Conservation (phyloP, 164 flowering plant genomes). For the Akebia trifoliata region DNA sequence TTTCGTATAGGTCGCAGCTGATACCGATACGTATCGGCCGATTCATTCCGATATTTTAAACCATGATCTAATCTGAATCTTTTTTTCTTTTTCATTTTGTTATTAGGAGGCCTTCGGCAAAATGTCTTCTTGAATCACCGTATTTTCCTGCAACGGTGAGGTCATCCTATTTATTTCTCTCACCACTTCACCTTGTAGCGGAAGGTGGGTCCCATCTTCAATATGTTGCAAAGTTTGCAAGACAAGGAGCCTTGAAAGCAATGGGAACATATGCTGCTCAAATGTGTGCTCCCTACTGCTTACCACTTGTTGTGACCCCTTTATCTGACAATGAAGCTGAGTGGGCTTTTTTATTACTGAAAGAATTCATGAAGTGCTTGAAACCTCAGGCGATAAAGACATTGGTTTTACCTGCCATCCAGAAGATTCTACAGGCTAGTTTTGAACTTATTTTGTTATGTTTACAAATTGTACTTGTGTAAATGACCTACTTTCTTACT, state of each 20-base stretch:
- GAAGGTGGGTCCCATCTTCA: slow-evolving; percentile 58
- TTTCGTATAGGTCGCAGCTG: no score
- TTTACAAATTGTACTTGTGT: background rate
- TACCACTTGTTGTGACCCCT: slow-evolving; percentile 48
- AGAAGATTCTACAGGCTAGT: slow-evolving; percentile 91
- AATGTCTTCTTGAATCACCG: slow-evolving; percentile 81
- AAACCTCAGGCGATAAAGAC: slow-evolving; percentile 56
- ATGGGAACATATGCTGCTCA: slow-evolving; percentile 91
- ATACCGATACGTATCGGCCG: no score
- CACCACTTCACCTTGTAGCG: slow-evolving; percentile 77
- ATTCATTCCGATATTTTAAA: no score
- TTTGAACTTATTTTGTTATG: slow-evolving; percentile 15
- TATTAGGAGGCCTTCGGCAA: slow-evolving; percentile 87
- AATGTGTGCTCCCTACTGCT: slow-evolving; percentile 80
- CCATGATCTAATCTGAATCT: background rate
- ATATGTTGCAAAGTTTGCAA: slow-evolving; percentile 78
- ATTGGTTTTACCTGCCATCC: slow-evolving; percentile 62
- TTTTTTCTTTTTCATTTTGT: slow-evolving; percentile 3
- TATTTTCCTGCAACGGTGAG: slow-evolving; percentile 65
- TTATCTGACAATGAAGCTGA: slow-evolving; percentile 70
- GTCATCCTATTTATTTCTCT: slow-evolving; percentile 74
- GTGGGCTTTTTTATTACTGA: slow-evolving; percentile 58
- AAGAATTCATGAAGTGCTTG: slow-evolving; percentile 72
- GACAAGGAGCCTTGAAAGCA: slow-evolving; percentile 67
- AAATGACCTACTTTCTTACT: background rate